These are phyloP conservation scores for Heimioporus sp. DNA, from an alignment of 768 basidiomycete genomes.

Conservation along the genomic window DNA sequence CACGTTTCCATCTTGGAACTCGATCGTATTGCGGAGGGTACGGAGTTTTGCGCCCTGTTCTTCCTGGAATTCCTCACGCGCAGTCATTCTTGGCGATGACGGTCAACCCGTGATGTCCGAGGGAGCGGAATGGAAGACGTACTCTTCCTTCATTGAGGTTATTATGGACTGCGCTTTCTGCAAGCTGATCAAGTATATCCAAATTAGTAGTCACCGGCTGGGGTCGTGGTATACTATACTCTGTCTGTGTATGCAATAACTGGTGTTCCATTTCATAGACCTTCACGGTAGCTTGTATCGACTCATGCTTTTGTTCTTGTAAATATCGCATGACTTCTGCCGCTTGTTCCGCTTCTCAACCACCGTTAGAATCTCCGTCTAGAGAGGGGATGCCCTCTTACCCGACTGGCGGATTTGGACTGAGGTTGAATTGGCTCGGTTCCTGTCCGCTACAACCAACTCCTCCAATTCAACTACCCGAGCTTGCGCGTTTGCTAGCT, in stretches of 20 bases:
- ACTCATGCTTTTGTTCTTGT: constrained; percentile 29
- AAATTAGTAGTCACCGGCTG: constrained; percentile 9
- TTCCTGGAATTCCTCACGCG: constrained; percentile 20
- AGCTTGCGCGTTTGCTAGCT: constrained; percentile 41
- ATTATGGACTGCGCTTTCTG: constrained; percentile 26
- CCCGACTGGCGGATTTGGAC: constrained; percentile 26
- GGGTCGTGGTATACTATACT: constrained; percentile 10
- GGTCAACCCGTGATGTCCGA: constrained; percentile 11
- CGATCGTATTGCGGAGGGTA: constrained; percentile 28
- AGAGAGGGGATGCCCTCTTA: constrained; percentile 5
- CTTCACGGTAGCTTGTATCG: constrained; percentile 19
- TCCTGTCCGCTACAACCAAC: constrained; percentile 17
- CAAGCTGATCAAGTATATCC: constrained; percentile 14
- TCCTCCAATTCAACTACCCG: constrained; percentile 39
- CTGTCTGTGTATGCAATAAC: constrained; percentile 17
- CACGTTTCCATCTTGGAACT: constrained; percentile 29
- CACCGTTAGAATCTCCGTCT: constrained; percentile 12
- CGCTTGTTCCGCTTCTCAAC: constrained; percentile 19
- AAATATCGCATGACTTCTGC: constrained; percentile 22
- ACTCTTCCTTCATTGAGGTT: constrained; percentile 32
- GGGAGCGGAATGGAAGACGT: constrained; percentile 20
- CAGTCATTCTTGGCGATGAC: constrained; percentile 18
- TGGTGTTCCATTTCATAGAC: constrained; percentile 28
- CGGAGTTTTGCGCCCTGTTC: constrained; percentile 28
- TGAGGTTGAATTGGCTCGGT: constrained; percentile 17